Conservation (phyloP, 2,329 filamentous ascomycete species). For the Xylariaceae sp. region DNA sequence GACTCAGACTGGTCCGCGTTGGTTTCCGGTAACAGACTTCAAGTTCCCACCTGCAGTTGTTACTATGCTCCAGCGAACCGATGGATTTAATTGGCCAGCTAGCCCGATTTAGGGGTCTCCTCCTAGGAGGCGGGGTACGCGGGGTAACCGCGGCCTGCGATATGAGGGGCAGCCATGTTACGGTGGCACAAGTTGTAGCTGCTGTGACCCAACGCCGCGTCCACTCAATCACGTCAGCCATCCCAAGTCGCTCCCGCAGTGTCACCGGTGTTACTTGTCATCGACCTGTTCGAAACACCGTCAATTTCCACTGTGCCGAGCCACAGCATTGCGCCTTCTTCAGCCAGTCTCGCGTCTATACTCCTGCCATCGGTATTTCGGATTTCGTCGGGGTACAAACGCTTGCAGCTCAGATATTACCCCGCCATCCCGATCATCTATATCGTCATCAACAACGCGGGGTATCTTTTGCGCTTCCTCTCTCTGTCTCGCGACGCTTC, state of each 20-base stretch:
- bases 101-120: conserved; percentile 14
- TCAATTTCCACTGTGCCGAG: not conserved
- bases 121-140: not conserved
- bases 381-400: conserved; percentile 16
- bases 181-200: conserved; percentile 5
- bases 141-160: conserved; percentile 3
- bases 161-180: conserved; percentile 13
- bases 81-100: conserved; percentile 18
- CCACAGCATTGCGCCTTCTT: not conserved
- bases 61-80: not conserved
- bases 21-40: not conserved
- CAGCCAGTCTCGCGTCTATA: conserved; percentile 1
- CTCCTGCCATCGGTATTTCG: conserved; percentile 15
- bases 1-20: conserved; percentile 1
- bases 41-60: too few species aligned
- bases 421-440: conserved; percentile 10
- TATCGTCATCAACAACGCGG: conserved; percentile 7
- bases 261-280: not conserved
- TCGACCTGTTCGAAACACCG: not conserved
- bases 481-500: conserved; percentile 21
- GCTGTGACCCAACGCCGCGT: conserved; percentile 3
- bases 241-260: not conserved
- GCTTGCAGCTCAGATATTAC: not conserved
- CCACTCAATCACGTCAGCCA: not conserved
- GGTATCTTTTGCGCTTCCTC: conserved; percentile 10